Base-by-base conservation (phyloP, 208 protist species). In the Leishmania arabica region DNA sequence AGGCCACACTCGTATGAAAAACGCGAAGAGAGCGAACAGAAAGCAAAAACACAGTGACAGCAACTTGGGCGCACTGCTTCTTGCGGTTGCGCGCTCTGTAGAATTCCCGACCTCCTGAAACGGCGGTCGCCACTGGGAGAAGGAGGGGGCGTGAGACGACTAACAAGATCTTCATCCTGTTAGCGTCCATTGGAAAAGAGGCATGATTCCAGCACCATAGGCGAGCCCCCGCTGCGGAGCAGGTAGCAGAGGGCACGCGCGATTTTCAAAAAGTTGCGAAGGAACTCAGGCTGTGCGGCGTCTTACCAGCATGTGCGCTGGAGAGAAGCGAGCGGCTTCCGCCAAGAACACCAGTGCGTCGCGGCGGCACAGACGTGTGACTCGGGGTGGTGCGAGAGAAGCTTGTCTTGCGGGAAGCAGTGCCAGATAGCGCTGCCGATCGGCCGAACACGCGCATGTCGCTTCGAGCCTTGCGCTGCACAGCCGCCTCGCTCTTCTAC, bases 401-500 rank as follows among this genome's bases (percentile, higher is more conserved):
- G 5, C 74, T 74, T 37, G 65, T 2, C 21, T 75, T 74, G 15
- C 68, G 58, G 15, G 75, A 77, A 51, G 17, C 6, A 31, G 2
- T 45, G 58, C 54, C 71, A 54, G 45, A 24, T 4, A 45, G 54
- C 34, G 47, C 47, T 34, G 83, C 49, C 51, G 31, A 27, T 53
- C 49, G 60, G 5, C 37, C 58, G n/a, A 58, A 24, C 56, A 49
- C 13, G 13, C 37, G 54, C 45, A 66, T 62, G 56, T 66, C 68
- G 42, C 49, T 42, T 0, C 49, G 49, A 45, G 53, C 8, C 8
- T 60, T 90, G 37, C 87, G 64, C 84, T 90, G 88, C 71, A 90
- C 54, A 27, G 86, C 79, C 19, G 86, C 82, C 76, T 86, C 81
- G 73, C 81, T 81, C 69, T 80, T 87, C 79, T 83, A 88, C 31